Evolutionary conservation across 805 yeast species (phyloP), one percentile per base, ranked within the genome.

Genomic region (Wickerhamomyces silvicola): DNA sequence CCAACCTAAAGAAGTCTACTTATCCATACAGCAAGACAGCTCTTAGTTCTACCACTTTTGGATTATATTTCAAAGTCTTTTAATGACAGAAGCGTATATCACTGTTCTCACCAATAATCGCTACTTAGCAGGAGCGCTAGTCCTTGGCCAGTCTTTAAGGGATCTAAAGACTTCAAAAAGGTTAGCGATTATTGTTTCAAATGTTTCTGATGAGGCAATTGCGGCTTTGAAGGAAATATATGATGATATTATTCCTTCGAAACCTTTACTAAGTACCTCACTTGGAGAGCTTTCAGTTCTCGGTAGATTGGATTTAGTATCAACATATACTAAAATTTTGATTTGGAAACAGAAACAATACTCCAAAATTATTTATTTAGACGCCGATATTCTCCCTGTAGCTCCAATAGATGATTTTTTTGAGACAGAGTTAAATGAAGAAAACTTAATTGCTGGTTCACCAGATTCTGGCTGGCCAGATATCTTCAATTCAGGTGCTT

Each of bases 381-480:
- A 81, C 54, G 62, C 75, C 3, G 90, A 81, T 53, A 64, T 81
- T 7, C 52, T 76, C 27, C 77, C 77, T 4, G 18, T 60, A 8
- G 45, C 50, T 10, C 49, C 56, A 13, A 42, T 63, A 15, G 42
- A 38, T 15, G 33, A 22, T 11, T 32, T 26, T 7, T 50, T 58
- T 22, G 39, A 49, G 4, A 29, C 54, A 6, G 46, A 52, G 31
- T 35, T 44, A 7, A 22, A 42, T 3, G 42, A 43, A 4, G 27
- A 39, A 7, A 20, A 35, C 7, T 55, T 52, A 32, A 41, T 43
- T 36, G 44, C 42, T 11, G 48, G 88, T 0, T 60, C 78, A 7
- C 82, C 90, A 1, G 94, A 83, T 56, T 60, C 72, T 11, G 90
- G 92, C 11, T 83, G 88, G 80, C 92, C 94, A 1, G 94, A 83